Conservation (phyloP, 2,329 filamentous ascomycete genomes). For the Fusarium bulbicola region DNA sequence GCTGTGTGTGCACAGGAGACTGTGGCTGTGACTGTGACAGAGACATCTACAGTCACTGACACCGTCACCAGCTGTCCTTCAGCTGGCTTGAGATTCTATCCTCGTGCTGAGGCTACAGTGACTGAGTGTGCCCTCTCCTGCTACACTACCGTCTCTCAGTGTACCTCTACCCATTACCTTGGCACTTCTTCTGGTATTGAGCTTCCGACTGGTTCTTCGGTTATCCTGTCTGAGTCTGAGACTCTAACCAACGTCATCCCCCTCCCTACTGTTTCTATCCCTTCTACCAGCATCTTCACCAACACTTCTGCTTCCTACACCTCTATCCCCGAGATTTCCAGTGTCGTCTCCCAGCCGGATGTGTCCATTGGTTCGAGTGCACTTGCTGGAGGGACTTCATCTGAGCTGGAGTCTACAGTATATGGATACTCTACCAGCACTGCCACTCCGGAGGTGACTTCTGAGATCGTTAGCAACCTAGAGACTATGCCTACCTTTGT, state of each 20-base stretch:
- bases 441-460: not conserved
- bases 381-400: conserved; percentile 17
- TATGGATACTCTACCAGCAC: conserved; percentile 30
- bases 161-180: conserved; percentile 28
- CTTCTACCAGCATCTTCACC: conserved; percentile 2
- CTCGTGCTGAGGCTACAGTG: not conserved
- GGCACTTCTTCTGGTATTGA: conserved; percentile 15
- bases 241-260: conserved; percentile 9
- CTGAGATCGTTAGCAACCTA: conserved; percentile 18
- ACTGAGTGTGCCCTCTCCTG: conserved; percentile 44
- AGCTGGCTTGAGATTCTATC: not conserved
- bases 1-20: conserved; percentile 41
- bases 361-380: conserved; percentile 17
- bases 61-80: not conserved
- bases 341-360: not conserved
- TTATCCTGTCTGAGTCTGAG: not conserved
- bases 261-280: conserved; percentile 7
- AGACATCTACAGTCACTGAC: not conserved
- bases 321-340: not conserved
- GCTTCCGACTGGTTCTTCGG: conserved; percentile 12
- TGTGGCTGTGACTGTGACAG: conserved; percentile 21
- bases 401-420: not conserved
- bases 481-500: conserved; percentile 37
- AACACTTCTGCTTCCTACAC: conserved; percentile 10
- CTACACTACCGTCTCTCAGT: conserved; percentile 36